Evolutionary conservation across 1,284 basidiomycete species (phyloP), one percentile per base, ranked within the genome.

Genomic region (Heterobasidion irregulare): DNA sequence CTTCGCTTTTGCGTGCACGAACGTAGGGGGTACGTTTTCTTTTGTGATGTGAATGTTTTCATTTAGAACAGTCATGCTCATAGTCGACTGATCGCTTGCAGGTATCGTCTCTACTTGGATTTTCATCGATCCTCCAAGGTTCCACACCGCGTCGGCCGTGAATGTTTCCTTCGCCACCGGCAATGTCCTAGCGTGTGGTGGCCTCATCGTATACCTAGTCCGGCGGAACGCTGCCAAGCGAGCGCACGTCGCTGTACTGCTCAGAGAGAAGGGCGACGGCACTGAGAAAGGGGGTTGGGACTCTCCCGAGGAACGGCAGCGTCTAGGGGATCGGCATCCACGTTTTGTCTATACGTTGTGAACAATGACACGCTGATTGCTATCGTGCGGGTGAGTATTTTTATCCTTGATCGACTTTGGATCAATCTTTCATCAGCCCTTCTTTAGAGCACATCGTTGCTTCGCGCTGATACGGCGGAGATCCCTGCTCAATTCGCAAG

Each of bases 1-100:
- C 6, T 67, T 81, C 34, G 77, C 73, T 0, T 80, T 80, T 59
- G 74, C 80, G 59, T 66, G 74, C 65, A 78, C 76, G 35, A 83
- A 82, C 63, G 67, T 70, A 0, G 82, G 82, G 12, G 83, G 79
- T 8, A 2, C 7, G 34, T 47, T 38, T n/a, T 7, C 32, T 18
- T 52, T 18, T 13, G 35, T 19, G 26, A 26, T 26, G 2, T 3
- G 26, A 26, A 16, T 16, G 9, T 47, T 8, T 16, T 10, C n/a
- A 47, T 47, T 13, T 4, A 2, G 13, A 12, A 6, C 1, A 41
- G 38, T 26, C 26, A 5, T 5, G 46, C 46, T 47, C 10, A 47
- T 26, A 0, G 6, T 8, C 13, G 16, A 9, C 4, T 47, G 46
- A 5, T 6, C 10, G 2, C 34, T 13, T 34, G 18, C 18, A 52